Conservation (phyloP, 495 filamentous ascomycete genomes). For the Penicillium coprophilum region DNA sequence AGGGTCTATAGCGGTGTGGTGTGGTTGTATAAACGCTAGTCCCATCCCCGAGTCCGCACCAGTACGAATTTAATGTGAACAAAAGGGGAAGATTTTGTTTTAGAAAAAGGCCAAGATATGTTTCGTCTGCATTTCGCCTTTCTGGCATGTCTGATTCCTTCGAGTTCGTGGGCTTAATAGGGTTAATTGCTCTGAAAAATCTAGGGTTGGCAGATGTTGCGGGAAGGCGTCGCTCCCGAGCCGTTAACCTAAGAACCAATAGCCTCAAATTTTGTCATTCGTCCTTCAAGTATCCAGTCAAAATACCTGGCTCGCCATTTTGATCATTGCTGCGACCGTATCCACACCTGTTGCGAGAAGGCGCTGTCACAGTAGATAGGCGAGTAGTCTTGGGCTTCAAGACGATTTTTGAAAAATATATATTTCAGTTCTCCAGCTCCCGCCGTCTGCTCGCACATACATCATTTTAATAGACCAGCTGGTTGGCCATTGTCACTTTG, state of each 20-base stretch:
- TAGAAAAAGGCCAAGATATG: neutral
- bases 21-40: too few species aligned
- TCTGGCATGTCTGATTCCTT: neutral
- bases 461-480: neutral
- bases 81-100: neutral
- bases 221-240: slow-evolving; percentile 18
- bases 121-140: neutral
- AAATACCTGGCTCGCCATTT: neutral
- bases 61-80: neutral
- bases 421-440: neutral
- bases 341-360: slow-evolving; percentile 17
- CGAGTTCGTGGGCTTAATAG: neutral
- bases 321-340: neutral
- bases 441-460: neutral
- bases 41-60: neutral
- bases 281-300: neutral
- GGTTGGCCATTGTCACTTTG: neutral
- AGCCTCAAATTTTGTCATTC: neutral
- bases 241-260: neutral
- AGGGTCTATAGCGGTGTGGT: neutral
- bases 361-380: slow-evolving; percentile 8
- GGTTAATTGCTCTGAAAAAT: neutral
- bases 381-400: neutral
- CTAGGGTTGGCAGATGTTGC: slow-evolving; percentile 22
- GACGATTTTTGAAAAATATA: neutral